A percentile compares a stretch with the other conserved stretches of the same genome.
These are phyloP conservation scores for Saturnispora quitensis DNA, from an alignment of 805 yeast species.

Conservation along the genomic window DNA sequence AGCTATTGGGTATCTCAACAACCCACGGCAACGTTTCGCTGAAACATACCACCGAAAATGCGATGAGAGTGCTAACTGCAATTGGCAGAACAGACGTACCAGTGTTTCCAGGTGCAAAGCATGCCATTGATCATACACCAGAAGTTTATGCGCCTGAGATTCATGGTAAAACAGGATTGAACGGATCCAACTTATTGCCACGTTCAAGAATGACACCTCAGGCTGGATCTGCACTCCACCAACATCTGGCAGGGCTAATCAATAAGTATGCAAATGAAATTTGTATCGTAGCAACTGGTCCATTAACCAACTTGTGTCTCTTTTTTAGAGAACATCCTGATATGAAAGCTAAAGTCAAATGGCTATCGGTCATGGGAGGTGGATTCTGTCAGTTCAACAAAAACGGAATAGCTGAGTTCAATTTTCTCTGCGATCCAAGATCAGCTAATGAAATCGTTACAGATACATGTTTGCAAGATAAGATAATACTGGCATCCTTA, in stretches of 20 bases:
- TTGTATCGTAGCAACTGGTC: conserved; percentile 65
- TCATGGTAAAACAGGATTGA: conserved; percentile 71
- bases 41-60: conserved; percentile 56
- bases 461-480: conserved; percentile 38
- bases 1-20: conserved; percentile 62
- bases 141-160: conserved; percentile 45
- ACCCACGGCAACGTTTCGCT: conserved; percentile 66
- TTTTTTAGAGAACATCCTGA: conserved; percentile 50
- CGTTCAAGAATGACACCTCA: conserved; percentile 27
- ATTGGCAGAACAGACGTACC: conserved; percentile 43
- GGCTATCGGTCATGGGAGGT: conserved; percentile 74
- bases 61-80: conserved; percentile 58
- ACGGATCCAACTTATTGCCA: conserved; percentile 61
- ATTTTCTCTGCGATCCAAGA: conserved; percentile 63
- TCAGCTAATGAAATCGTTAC: conserved; percentile 56
- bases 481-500: conserved; percentile 51
- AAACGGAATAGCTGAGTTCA: conserved; percentile 55
- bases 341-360: conserved; percentile 37
- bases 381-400: conserved; percentile 28
- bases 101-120: conserved; percentile 57
- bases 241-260: conserved; percentile 16
- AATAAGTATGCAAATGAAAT: conserved; percentile 37
- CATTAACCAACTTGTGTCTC: conserved; percentile 62
- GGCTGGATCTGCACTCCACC: conserved; percentile 17
- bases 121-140: conserved; percentile 45